Conservation (phyloP, 306 rosid species). For the Prunus armeniaca region DNA sequence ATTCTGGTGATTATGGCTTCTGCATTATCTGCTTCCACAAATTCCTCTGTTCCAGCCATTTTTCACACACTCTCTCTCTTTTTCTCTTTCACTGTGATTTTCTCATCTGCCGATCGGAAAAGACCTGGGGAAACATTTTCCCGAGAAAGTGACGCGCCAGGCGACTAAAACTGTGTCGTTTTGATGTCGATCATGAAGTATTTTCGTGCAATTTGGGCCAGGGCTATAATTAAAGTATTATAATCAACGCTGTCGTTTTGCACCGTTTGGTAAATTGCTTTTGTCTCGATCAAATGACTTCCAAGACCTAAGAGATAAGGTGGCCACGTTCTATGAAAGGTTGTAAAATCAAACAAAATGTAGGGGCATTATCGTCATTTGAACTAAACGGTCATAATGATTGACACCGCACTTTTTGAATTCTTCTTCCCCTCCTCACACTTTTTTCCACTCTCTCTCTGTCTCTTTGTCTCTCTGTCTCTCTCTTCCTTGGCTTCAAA, state of each 20-base stretch:
- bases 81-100: neutral
- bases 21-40: constrained; percentile 81
- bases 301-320: neutral
- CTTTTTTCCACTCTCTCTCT: neutral
- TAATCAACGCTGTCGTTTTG: constrained; percentile 4
- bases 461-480: neutral
- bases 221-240: neutral
- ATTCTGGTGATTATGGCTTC: constrained; percentile 91
- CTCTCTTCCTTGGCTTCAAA: constrained; percentile 39
- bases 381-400: constrained; percentile 23
- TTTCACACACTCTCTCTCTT: neutral
- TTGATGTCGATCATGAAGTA: neutral
- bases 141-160: neutral
- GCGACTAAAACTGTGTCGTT: constrained; percentile 9
- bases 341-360: neutral
- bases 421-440: neutral
- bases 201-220: neutral
- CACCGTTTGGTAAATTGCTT: neutral
- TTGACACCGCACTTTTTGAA: constrained; percentile 21
- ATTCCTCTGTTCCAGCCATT: constrained; percentile 63
- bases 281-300: neutral
- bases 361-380: constrained; percentile 11
- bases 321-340: neutral
- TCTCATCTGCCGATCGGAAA: neutral
- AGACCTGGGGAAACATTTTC: neutral